Base-by-base conservation (phyloP, 306 rosid genomes). In the Sicyos edulis region DNA sequence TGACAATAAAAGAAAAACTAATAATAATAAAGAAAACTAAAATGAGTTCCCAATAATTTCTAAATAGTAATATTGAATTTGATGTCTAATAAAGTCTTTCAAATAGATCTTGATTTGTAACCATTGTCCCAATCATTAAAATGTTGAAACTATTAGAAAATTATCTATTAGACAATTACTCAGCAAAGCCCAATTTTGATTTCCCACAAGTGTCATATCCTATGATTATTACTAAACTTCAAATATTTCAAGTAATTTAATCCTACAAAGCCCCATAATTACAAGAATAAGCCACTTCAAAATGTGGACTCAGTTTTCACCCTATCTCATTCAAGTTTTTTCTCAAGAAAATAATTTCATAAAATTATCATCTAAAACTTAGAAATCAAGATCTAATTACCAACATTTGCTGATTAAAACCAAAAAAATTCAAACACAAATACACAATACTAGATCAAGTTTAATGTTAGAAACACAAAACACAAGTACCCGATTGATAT, bases 401-500 rank as follows among this genome's bases (percentile, higher is more conserved):
- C 69, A 32, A 34, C 14, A 34, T 62, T 62, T 32, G 69, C 22
- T 15, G 0, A 34, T n/a, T 63, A 16, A 34, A 44, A 42, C 24
- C 6, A 0, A 45, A 0, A 45, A 67, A 45, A 45, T 21, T 8
- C 13, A 45, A 67, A 47, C 8, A 17, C 11, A 8, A 20, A 10
- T 42, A 65, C 54, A 65, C 32, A 63, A 40, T 5, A 42, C 21
- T 52, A 34, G 32, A 16, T 4, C 5, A 4, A 7, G 20, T 22
- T 34, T 57, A 24, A 8, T 6, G 9, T 45, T 2, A 17, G 49
- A 14, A 70, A 37, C n/a, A 71, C 74, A 75, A 71, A 34, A 52
- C 72, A 26, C 32, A 88, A 15, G 65, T 83, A 72, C 74, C 58
- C 70, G 26, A 69, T 65, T 32, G 71, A 37, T 55, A 80, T 16